Conservation (phyloP, 2,329 filamentous ascomycete genomes). For the Colletotrichum shisoi region DNA sequence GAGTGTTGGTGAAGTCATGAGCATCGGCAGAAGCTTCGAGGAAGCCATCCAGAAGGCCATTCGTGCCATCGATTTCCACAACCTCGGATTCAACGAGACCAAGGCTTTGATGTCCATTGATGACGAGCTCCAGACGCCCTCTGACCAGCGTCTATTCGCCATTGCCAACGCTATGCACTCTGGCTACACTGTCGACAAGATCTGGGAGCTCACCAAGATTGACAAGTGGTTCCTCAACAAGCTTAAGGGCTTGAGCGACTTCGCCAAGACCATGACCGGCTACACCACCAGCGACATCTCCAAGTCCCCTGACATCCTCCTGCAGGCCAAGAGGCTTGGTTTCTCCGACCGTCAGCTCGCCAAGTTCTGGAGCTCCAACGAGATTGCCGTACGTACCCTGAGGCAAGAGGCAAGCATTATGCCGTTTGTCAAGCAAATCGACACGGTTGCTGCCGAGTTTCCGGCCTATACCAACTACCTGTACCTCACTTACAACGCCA, state of each 20-base stretch:
- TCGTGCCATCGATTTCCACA: slow-evolving; percentile 91
- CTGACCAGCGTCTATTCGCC: slow-evolving; percentile 95
- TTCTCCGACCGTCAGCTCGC: slow-evolving; percentile 95
- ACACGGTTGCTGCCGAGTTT: slow-evolving; percentile 97
- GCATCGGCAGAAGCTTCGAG: slow-evolving; percentile 94
- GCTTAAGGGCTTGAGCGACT: slow-evolving; percentile 89
- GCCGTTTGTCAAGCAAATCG: slow-evolving; percentile 96
- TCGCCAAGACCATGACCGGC: slow-evolving; percentile 78
- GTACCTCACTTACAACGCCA: slow-evolving; percentile 94
- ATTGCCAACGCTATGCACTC: slow-evolving; percentile 97
- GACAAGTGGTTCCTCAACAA: slow-evolving; percentile 98
- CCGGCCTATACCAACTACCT: slow-evolving; percentile 94
- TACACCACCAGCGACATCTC: slow-evolving; percentile 72
- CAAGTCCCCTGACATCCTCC: slow-evolving; percentile 70
- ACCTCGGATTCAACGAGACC: slow-evolving; percentile 92
- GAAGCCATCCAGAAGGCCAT: slow-evolving; percentile 99
- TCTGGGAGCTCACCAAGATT: slow-evolving; percentile 98
- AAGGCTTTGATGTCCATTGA: slow-evolving; percentile 94
- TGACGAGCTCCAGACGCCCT: slow-evolving; percentile 94
- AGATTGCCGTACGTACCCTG: slow-evolving; percentile 84
- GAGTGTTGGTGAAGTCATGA: slow-evolving; percentile 99
- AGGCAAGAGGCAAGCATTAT: slow-evolving; percentile 86
- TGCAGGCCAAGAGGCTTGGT: slow-evolving; percentile 89
- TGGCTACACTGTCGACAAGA: slow-evolving; percentile 93
- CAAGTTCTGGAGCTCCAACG: slow-evolving; percentile 93